Percentiles rank a stretch among this genome's conserved stretches.
phyloP scores from a whole-genome alignment of 805 yeast genomes.

The Clavispora santaluciae region DNA sequence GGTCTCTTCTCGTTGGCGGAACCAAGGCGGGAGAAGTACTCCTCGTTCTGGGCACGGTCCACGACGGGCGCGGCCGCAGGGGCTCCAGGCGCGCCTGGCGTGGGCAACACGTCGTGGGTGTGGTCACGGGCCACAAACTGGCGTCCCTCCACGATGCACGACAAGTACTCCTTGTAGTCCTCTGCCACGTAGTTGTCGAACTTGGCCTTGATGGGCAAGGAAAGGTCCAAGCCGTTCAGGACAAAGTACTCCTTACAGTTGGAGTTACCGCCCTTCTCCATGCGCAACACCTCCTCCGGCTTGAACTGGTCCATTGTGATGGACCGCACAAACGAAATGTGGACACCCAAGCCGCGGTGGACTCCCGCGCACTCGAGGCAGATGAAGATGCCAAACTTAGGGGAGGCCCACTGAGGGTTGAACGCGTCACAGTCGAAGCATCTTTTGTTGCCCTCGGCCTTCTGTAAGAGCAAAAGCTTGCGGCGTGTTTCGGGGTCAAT shows the following conservation, averaged over 20 bases:
- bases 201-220: constrained; percentile 64
- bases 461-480: constrained; percentile 68
- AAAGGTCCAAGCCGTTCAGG: constrained; percentile 63
- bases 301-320: constrained; percentile 99
- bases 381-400: constrained; percentile 94
- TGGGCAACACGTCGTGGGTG: constrained; percentile 39
- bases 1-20: constrained; percentile 68
- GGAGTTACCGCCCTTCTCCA: constrained; percentile 94
- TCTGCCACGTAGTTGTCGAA: constrained; percentile 91
- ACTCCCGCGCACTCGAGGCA: constrained; percentile 97
- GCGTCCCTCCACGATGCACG: constrained; percentile 68
- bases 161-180: constrained; percentile 81
- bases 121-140: constrained; percentile 67
- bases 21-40: constrained; percentile 78
- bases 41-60: constrained; percentile 61
- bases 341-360: constrained; percentile 95
- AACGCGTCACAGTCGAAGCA: constrained; percentile 95
- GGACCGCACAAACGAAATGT: constrained; percentile 91
- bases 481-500: constrained; percentile 93
- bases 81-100: constrained; percentile 16
- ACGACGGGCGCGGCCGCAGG: constrained; percentile 29
- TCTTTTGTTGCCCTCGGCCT: constrained; percentile 74
- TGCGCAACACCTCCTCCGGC: constrained; percentile 79
- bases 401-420: constrained; percentile 99
- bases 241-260: constrained; percentile 65